Conservation (phyloP, 1,284 basidiomycete species). For the Apiotrichum siamense region DNA sequence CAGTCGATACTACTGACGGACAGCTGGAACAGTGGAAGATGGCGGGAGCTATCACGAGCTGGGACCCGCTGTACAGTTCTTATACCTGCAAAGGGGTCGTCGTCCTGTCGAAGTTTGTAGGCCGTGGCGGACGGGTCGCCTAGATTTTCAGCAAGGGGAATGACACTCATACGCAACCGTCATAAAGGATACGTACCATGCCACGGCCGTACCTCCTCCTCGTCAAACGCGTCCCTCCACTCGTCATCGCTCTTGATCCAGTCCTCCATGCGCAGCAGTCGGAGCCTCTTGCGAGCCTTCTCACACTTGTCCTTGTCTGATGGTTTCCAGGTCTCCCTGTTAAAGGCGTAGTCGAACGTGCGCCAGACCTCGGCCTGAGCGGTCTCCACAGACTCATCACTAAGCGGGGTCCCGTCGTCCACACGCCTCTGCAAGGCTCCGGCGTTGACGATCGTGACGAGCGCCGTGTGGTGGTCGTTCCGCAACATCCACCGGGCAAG, state of each 20-base stretch:
- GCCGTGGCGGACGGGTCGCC: too few species aligned
- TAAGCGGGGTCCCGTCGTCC: background rate
- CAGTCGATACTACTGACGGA: too few species aligned
- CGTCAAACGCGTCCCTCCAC: conserved; percentile 6
- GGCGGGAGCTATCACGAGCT: too few species aligned
- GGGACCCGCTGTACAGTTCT: too few species aligned
- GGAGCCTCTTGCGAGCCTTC: conserved; percentile 8
- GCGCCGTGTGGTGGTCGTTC: background rate
- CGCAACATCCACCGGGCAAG: conserved; percentile 1
- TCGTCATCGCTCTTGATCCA: conserved; percentile 3
- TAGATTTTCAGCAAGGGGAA: background rate
- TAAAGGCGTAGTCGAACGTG: too few species aligned
- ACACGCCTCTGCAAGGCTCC: conserved; percentile 2
- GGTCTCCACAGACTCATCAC: background rate
- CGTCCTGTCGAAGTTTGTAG: too few species aligned
- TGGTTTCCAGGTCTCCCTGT: too few species aligned
- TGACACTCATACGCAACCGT: background rate
- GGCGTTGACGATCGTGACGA: conserved; percentile 5
- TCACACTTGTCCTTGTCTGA: background rate
- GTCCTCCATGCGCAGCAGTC: conserved; percentile 11
- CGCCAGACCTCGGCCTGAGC: too few species aligned
- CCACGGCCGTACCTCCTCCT: conserved; percentile 4
- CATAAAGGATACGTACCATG: background rate
- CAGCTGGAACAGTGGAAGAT: too few species aligned
- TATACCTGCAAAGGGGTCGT: too few species aligned